Evolutionary conservation across 2,329 filamentous ascomycete species (phyloP).

Genomic region (Pseudogymnoascus sp.): DNA sequence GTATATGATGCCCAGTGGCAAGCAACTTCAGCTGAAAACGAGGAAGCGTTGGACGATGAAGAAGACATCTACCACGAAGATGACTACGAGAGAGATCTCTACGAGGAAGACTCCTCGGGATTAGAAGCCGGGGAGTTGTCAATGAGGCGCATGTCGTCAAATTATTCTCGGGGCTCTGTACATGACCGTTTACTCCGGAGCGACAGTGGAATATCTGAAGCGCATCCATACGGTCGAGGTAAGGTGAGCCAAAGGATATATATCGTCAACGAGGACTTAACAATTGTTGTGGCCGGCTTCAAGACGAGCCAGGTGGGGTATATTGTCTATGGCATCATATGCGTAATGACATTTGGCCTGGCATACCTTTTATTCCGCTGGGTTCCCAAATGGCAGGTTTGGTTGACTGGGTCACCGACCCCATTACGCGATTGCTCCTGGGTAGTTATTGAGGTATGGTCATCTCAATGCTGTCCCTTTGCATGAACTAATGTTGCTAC

Average conservation of each 20-base stretch:
- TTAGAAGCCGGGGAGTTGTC: constrained; percentile 30
- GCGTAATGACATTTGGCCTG: constrained; percentile 63
- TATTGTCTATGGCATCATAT: constrained; percentile 60
- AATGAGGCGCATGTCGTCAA: constrained; percentile 57
- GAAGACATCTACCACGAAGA: constrained; percentile 33
- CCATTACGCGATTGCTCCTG: constrained; percentile 71
- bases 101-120: constrained; percentile 26
- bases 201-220: constrained; percentile 61
- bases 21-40: constrained; percentile 29
- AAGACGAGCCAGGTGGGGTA: constrained; percentile 66
- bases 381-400: constrained; percentile 81
- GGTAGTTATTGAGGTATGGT: constrained; percentile 73
- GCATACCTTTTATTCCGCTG: constrained; percentile 82
- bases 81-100: constrained; percentile 20
- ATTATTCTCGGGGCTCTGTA: constrained; percentile 46
- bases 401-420: constrained; percentile 60
- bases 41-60: constrained; percentile 29
- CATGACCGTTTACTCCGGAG: constrained; percentile 61
- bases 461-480: neutral
- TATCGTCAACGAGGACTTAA: constrained; percentile 87
- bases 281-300: constrained; percentile 88
- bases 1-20: constrained; percentile 46
- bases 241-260: constrained; percentile 84
- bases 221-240: constrained; percentile 51
- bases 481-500: constrained; percentile 24